Base-by-base conservation (phyloP, 2,329 filamentous ascomycete genomes). In the Apiospora pterosperma region DNA sequence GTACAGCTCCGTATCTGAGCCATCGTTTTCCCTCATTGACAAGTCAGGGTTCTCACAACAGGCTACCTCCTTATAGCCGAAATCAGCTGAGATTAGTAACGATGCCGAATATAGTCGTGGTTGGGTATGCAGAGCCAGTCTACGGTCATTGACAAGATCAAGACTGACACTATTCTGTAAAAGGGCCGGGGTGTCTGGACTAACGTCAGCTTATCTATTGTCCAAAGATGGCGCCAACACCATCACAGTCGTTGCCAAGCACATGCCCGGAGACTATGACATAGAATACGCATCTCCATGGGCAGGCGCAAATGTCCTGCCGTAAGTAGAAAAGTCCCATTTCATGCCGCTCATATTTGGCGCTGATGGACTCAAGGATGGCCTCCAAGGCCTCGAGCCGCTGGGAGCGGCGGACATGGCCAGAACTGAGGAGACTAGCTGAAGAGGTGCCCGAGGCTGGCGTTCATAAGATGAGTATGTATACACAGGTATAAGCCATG, bases 241-340 rank as follows among this genome's bases (percentile, higher is more conserved):
- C 41, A 64, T 96, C 68, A 93, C 91, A 0, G 82, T 96, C 39
- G 81, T 93, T 36, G 90, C 92, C 5, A 96, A 95, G 74, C 91
- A 97, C 75, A 96, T 97, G 90, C 94, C 94, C 0, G 94, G 94
- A 39, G 94, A 97, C 80, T 96, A 95, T 77, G 91, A 95, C 69
- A 90, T 94, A 69, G 91, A 96, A 81, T 97, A 97, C 76, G 90
- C 92, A 0, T 96, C 92, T 6, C 72, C 72, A 3, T 70, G 68
- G 59, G 72, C 75, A 23, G 75, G 75, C 23, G 75, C 75, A 11
- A 76, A 76, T 59, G 72, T 75, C 38, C 36, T 76, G 31, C 73
- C 74, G 73, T 76, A 69, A 70, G 72, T 66, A n/a, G 36, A 28
- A 12, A 11, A 8, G 4, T 10, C 14, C 8, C 70, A 63, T 68